Base-by-base conservation (phyloP, 139 green algal species). In the Chlorella sp. region DNA sequence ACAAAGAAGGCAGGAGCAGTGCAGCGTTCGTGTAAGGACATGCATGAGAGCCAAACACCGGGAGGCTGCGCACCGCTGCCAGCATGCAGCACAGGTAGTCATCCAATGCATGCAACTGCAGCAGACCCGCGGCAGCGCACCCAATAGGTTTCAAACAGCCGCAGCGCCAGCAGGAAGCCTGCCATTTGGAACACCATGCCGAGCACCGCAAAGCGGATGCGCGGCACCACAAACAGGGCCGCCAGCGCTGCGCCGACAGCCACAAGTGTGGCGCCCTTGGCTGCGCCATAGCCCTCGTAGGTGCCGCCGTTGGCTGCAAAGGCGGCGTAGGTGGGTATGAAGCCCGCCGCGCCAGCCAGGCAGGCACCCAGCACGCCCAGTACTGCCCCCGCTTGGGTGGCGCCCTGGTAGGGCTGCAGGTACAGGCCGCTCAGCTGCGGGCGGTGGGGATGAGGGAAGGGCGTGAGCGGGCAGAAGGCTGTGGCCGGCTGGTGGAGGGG, bases 251-350 rank as follows among this genome's bases (percentile, higher is more conserved):
- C 28, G 20, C 41, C 70, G 3, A 41, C 41, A 2, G 70, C 70
- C 41, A 76, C 70, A 40, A 76, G 70, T 3, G 70, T 58, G 14
- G 70, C 70, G 70, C 70, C 73, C 32, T 80, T 80, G 32, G 73
- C 73, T n/a, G 73, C 73, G 20, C 19, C n/a, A 4, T 28, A 38
- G 4, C 73, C 73, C 73, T 40, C 73, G 14, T 64, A 80, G 73
- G 32, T 80, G 32, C 73, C 73, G 32, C 73, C 73, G 73, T 80
- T 80, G 73, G 73, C 73, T 24, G 73, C 73, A 32, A 46, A 80
- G 0, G 73, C 73, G 20, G 43, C 20, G 46, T 80, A 80, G 73
- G 73, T 80, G 30, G 44, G 44, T 9, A 65, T 65, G 44, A 80
- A 80, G 73, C 73, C 44, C 1, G n/a, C 9, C 2, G 40, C 73